Conservation (phyloP, 2,329 filamentous ascomycete species). For the Stagonosporopsis chrysanthemi region DNA sequence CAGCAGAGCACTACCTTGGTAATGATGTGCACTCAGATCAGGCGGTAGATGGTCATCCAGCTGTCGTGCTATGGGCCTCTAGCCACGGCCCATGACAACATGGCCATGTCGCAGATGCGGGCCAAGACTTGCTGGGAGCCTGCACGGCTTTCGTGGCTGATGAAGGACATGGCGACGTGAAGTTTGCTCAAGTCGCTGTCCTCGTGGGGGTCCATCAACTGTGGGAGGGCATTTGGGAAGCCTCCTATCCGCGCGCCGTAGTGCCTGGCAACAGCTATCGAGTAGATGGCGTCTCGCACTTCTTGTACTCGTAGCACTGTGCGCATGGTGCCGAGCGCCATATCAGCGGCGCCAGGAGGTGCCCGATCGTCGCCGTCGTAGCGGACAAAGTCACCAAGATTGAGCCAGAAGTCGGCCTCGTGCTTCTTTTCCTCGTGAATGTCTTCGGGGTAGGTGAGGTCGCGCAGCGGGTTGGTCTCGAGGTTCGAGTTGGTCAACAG, state of each 20-base stretch:
- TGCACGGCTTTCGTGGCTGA: conserved; percentile 55
- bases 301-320: conserved; percentile 79
- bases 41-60: not conserved
- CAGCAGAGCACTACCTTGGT: too few relatives aligned
- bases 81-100: conserved; percentile 53
- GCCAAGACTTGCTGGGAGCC: conserved; percentile 59
- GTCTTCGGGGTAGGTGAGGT: conserved; percentile 57
- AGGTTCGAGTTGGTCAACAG: conserved; percentile 77
- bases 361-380: conserved; percentile 67
- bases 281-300: conserved; percentile 90
- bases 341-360: conserved; percentile 67
- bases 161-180: conserved; percentile 57
- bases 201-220: conserved; percentile 36
- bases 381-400: conserved; percentile 75
- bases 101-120: conserved; percentile 58
- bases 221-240: conserved; percentile 52
- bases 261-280: conserved; percentile 80
- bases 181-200: conserved; percentile 54
- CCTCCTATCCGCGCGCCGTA: conserved; percentile 67
- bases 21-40: not conserved
- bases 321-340: conserved; percentile 70
- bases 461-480: conserved; percentile 63
- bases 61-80: conserved; percentile 17
- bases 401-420: conserved; percentile 83
- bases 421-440: conserved; percentile 47